Conservation (phyloP, 1,284 basidiomycete species). For the Inonotus hispidus region DNA sequence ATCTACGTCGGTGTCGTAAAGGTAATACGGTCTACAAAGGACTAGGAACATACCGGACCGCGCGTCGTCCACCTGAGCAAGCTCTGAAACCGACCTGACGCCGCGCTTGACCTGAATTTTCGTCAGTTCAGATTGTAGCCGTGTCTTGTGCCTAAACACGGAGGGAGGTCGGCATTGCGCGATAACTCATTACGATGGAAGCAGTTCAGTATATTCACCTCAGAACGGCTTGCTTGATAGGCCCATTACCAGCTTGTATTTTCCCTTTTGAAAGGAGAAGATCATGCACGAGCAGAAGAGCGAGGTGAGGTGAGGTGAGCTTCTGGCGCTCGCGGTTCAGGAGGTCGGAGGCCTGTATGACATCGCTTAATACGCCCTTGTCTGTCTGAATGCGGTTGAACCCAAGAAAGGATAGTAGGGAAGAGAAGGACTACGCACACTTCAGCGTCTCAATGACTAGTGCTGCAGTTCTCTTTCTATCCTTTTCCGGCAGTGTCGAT, state of each 20-base stretch:
- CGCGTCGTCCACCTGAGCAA: slow-evolving; percentile 56
- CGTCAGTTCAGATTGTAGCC: slow-evolving; percentile 82
- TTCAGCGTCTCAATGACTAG: slow-evolving; percentile 89
- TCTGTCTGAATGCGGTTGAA: slow-evolving; percentile 36
- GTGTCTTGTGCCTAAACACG: slow-evolving; percentile 64
- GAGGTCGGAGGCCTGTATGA: slow-evolving; percentile 62
- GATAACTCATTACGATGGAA: neutral
- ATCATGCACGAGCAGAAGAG: slow-evolving; percentile 84
- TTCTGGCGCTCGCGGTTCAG: slow-evolving; percentile 70
- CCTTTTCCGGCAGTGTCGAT: slow-evolving; percentile 65
- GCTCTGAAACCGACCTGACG: slow-evolving; percentile 56
- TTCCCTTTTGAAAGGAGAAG: slow-evolving; percentile 65
- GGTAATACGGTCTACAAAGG: neutral
- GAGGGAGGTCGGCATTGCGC: neutral
- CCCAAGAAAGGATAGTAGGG: neutral
- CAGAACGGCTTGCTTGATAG: slow-evolving; percentile 76
- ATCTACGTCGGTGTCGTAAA: slow-evolving; percentile 34
- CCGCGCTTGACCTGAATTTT: slow-evolving; percentile 80
- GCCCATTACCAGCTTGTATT: slow-evolving; percentile 85
- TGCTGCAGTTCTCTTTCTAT: slow-evolving; percentile 71
- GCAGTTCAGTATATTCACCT: slow-evolving; percentile 20
- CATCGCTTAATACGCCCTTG: slow-evolving; percentile 61
- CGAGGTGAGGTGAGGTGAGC: slow-evolving; percentile 67
- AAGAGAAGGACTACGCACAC: slow-evolving; percentile 50
- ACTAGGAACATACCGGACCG: slow-evolving; percentile 47